These are phyloP conservation scores for Cyberlindnera maritima DNA, from an alignment of 805 yeast genomes.

Conservation along the genomic window DNA sequence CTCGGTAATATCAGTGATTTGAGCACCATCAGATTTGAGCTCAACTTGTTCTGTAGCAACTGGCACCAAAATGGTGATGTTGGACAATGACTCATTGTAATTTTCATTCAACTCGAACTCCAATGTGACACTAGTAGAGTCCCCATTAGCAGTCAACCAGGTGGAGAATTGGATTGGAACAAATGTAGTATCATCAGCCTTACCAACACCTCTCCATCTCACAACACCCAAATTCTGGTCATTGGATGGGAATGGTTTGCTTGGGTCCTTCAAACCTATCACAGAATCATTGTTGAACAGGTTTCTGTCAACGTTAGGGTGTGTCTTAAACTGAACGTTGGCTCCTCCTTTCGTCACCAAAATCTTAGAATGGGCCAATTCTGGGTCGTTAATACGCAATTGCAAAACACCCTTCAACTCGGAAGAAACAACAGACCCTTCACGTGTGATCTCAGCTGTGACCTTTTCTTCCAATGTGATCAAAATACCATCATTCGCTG, in stretches of 20 bases:
- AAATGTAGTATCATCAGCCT: slow-evolving; percentile 49
- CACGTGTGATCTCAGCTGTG: slow-evolving; percentile 76
- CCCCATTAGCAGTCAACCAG: slow-evolving; percentile 74
- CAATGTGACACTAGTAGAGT: slow-evolving; percentile 69
- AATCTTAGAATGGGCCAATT: slow-evolving; percentile 64
- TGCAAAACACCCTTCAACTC: slow-evolving; percentile 92
- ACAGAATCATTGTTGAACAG: slow-evolving; percentile 55
- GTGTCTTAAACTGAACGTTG: slow-evolving; percentile 79
- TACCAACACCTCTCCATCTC: slow-evolving; percentile 82
- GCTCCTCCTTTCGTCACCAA: slow-evolving; percentile 48
- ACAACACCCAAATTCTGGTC: slow-evolving; percentile 88
- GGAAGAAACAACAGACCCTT: slow-evolving; percentile 66
- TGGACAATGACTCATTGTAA: slow-evolving; percentile 46
- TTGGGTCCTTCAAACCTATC: slow-evolving; percentile 73
- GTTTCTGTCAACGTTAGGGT: slow-evolving; percentile 89
- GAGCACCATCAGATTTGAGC: slow-evolving; percentile 52
- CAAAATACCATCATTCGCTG: slow-evolving; percentile 72
- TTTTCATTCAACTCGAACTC: slow-evolving; percentile 75
- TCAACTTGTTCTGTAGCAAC: slow-evolving; percentile 53
- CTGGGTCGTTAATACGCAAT: slow-evolving; percentile 78
- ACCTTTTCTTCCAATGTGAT: slow-evolving; percentile 75
- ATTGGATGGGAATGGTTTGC: slow-evolving; percentile 85
- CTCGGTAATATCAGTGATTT: slow-evolving; percentile 55
- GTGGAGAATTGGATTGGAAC: slow-evolving; percentile 76
- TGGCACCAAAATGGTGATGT: slow-evolving; percentile 62